Percentiles rank a stretch among this genome's conserved stretches.
Conservation (phyloP, 495 filamentous ascomycete genomes). For the Massariosphaeria phaeospora region DNA sequence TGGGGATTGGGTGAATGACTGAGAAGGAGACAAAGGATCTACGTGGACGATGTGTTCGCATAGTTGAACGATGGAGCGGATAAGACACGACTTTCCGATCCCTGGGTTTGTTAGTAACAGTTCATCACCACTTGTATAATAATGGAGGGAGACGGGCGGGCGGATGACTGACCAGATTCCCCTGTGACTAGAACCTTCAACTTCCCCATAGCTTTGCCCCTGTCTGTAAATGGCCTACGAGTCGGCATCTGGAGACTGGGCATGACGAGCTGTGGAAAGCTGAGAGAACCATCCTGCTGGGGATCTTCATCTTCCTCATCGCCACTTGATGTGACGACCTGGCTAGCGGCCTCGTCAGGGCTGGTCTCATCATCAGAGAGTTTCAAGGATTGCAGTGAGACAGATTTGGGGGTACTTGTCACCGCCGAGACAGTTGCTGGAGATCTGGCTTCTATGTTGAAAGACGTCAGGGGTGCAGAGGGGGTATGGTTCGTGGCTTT, state of each 20-base stretch:
- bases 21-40: slow-evolving; percentile 61
- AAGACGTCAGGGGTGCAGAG: slow-evolving; percentile 54
- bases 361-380: slow-evolving; percentile 45
- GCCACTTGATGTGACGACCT: slow-evolving; percentile 43
- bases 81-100: slow-evolving; percentile 82
- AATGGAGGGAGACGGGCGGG: neutral
- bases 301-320: slow-evolving; percentile 49
- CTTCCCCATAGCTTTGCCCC: slow-evolving; percentile 75
- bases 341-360: slow-evolving; percentile 50
- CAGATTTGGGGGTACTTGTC: slow-evolving; percentile 42
- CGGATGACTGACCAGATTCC: slow-evolving; percentile 58
- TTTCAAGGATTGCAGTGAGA: slow-evolving; percentile 52
- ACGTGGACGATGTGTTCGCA: slow-evolving; percentile 97
- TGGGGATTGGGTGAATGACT: slow-evolving; percentile 27
- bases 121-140: neutral
- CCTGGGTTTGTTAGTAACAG: slow-evolving; percentile 35
- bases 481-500: slow-evolving; percentile 25
- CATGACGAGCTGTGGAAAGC: slow-evolving; percentile 89
- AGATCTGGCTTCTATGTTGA: slow-evolving; percentile 43
- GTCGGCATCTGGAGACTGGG: slow-evolving; percentile 93
- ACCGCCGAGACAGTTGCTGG: slow-evolving; percentile 44
- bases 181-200: slow-evolving; percentile 87
- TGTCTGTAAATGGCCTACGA: slow-evolving; percentile 84
- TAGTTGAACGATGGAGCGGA: slow-evolving; percentile 88
- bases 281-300: slow-evolving; percentile 32